Evolutionary conservation across 75 land plant species (phyloP).

Genomic region (Sequoiadendron giganteum): DNA sequence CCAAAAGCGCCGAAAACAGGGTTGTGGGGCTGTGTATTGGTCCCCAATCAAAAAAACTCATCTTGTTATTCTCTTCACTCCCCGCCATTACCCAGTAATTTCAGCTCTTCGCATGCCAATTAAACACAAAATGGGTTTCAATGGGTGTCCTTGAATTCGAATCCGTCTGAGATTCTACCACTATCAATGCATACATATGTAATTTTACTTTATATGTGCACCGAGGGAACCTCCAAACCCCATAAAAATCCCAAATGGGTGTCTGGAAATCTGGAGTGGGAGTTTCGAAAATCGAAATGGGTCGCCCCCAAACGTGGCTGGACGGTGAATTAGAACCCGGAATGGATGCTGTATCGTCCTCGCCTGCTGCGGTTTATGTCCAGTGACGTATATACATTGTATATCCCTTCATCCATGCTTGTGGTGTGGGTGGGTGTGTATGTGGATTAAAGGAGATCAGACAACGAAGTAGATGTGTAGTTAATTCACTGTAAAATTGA

Average conservation of each 20-base stretch:
- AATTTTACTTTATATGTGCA: background rate
- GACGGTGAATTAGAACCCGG: background rate
- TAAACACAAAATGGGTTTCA: background rate
- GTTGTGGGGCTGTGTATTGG: background rate
- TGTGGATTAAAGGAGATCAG: background rate
- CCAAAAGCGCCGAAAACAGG: background rate
- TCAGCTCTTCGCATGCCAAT: slow-evolving; percentile 5
- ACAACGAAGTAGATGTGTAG: background rate
- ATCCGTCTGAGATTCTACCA: background rate
- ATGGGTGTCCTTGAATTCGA: background rate
- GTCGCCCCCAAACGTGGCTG: background rate
- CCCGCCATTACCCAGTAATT: slow-evolving; percentile 1
- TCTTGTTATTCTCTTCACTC: slow-evolving; percentile 11
- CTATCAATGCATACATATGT: background rate
- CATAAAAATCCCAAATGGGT: background rate
- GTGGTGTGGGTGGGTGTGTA: background rate
- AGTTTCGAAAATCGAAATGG: background rate
- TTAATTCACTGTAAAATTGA: background rate
- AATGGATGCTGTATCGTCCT: background rate
- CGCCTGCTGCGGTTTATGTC: background rate
- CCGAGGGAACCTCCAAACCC: background rate
- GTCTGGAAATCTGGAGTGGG: background rate
- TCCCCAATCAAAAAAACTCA: background rate
- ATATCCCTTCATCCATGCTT: background rate
- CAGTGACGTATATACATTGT: background rate